A percentile compares a stretch with the other conserved stretches of the same genome.
phyloP scores from a whole-genome alignment of 257 asterid species.

The Rubia yunnanensis region DNA sequence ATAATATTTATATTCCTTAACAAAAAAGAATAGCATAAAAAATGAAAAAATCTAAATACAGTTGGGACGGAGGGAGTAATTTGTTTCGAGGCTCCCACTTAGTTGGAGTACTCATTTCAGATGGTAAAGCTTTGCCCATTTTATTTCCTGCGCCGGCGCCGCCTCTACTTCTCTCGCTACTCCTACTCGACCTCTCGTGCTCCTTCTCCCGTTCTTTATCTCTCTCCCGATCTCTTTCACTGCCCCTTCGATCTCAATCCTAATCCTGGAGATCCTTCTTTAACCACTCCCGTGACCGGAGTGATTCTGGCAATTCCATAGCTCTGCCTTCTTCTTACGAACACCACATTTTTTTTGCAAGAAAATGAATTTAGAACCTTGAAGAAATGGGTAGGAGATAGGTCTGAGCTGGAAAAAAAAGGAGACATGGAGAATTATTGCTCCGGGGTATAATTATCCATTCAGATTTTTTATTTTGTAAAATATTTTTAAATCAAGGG shows the following conservation, averaged over 20 bases:
- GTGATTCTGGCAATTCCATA: slow-evolving; percentile 69
- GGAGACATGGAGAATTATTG: slow-evolving; percentile 69
- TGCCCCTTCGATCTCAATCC: slow-evolving; percentile 48
- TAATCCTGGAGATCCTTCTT: slow-evolving; percentile 76
- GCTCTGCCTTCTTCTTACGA: slow-evolving; percentile 88
- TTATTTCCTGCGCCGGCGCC: slow-evolving; percentile 18
- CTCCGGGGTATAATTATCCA: too few species aligned
- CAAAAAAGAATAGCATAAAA: too few species aligned
- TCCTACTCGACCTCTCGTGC: slow-evolving; percentile 49
- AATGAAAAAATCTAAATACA: too few species aligned
- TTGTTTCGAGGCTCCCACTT: too few species aligned
- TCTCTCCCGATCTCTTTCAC: slow-evolving; percentile 43
- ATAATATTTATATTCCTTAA: too few species aligned
- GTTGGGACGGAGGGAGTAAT: too few species aligned
- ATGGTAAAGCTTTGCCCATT: too few species aligned
- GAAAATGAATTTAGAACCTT: neutral
- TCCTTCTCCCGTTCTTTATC: slow-evolving; percentile 65
- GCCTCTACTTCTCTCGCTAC: neutral
- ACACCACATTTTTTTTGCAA: neutral
- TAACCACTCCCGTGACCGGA: slow-evolving; percentile 73
- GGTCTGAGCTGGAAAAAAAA: slow-evolving; percentile 66
- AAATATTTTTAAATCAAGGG: too few species aligned
- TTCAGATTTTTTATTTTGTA: too few species aligned
- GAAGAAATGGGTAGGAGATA: slow-evolving; percentile 43
- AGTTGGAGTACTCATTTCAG: too few species aligned